Evolutionary conservation across 2,329 filamentous ascomycete genomes (phyloP).

Genomic region (Fusarium cicatricum): DNA sequence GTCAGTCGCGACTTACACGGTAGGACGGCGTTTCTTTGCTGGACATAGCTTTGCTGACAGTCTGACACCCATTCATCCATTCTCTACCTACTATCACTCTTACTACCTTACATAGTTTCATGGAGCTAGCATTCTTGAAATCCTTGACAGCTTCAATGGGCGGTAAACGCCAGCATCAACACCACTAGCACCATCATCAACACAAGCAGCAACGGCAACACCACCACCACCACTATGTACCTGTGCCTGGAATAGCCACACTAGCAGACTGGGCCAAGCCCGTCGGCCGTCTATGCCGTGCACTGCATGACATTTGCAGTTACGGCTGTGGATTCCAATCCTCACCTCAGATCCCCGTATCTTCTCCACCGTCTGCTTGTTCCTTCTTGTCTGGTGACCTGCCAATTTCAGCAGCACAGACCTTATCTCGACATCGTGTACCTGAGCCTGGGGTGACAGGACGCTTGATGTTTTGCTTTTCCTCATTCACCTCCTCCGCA

Average conservation of each 20-base stretch:
- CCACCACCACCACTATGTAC: not conserved
- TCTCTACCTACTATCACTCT: not conserved
- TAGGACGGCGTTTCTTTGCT: not conserved
- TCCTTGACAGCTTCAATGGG: too few relatives aligned
- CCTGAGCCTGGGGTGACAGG: constrained; percentile 17
- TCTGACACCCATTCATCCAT: not conserved
- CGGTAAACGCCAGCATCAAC: not conserved
- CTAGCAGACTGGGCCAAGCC: not conserved
- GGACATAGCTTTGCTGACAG: not conserved
- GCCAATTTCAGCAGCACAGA: constrained; percentile 27
- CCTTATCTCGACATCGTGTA: constrained; percentile 17
- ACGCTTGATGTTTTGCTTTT: constrained; percentile 17
- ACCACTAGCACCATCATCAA: not conserved
- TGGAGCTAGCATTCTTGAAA: not conserved
- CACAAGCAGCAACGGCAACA: not conserved
- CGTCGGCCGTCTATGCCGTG: too few relatives aligned
- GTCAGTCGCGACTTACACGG: constrained; percentile 1
- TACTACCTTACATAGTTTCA: not conserved
- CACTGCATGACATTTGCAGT: constrained; percentile 15
- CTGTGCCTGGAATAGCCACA: constrained; percentile 9
- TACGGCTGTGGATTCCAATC: constrained; percentile 18
- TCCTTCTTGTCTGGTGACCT: constrained; percentile 32
- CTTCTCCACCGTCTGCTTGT: constrained; percentile 23
- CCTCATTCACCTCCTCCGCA: constrained; percentile 22
- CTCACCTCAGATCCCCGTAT: constrained; percentile 17